Percentiles rank a stretch among this genome's conserved stretches.
Evolutionary conservation across 2,329 filamentous ascomycete species (phyloP).

Genomic region (Ceratocystis huliohia): DNA sequence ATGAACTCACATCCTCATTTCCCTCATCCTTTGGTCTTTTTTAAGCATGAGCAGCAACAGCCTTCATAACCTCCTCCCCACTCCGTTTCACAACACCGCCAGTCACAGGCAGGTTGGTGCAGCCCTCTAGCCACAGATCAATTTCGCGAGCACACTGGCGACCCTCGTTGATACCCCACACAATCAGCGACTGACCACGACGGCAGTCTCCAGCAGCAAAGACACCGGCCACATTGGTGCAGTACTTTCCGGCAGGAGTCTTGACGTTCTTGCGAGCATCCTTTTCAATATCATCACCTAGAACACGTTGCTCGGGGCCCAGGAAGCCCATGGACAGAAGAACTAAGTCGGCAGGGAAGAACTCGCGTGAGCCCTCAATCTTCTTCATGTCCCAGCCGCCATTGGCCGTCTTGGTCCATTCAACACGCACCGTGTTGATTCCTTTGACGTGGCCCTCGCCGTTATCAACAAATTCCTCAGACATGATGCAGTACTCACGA

Average conservation of each 20-base stretch:
- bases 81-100: constrained; percentile 83
- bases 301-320: constrained; percentile 76
- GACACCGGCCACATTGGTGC: constrained; percentile 74
- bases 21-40: not conserved
- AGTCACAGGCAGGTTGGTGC: constrained; percentile 72
- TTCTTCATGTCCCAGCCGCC: constrained; percentile 99
- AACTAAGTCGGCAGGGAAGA: constrained; percentile 92
- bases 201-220: constrained; percentile 94
- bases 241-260: constrained; percentile 76
- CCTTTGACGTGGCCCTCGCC: constrained; percentile 80
- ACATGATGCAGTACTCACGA: constrained; percentile 97
- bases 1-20: not conserved
- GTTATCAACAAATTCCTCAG: constrained; percentile 87
- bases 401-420: constrained; percentile 81
- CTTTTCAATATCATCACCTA: constrained; percentile 80
- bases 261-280: constrained; percentile 93
- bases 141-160: constrained; percentile 86
- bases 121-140: constrained; percentile 71
- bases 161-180: constrained; percentile 98
- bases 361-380: constrained; percentile 80
- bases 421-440: constrained; percentile 88
- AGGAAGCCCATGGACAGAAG: constrained; percentile 96
- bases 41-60: constrained; percentile 24
- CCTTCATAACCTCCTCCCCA: constrained; percentile 53
- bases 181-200: constrained; percentile 86